Evolutionary conservation across 1,284 basidiomycete species (phyloP), one percentile per base, ranked within the genome.

Genomic region (Melampsora larici-populina): DNA sequence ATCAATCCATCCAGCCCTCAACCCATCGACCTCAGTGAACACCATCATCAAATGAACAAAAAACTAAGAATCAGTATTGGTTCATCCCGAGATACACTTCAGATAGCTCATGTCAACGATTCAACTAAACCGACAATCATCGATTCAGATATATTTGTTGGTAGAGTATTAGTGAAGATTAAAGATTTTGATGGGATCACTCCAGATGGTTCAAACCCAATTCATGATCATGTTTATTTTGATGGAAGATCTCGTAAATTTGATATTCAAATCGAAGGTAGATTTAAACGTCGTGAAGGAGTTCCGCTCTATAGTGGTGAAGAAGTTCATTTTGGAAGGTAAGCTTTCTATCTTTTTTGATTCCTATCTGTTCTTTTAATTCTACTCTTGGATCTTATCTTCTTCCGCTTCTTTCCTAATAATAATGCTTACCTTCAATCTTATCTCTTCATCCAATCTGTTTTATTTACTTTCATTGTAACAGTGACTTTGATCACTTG

Each of bases 261-360:
- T 70, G 83, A 82, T 74, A 85, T 86, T 71, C 82, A 85, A 75
- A 85, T 86, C 78, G 85, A 86, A 73, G 85, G 85, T 8, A 80
- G 84, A 15, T 86, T 85, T 82, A 85, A 85, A 69, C 55, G 36
- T 8, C 64, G 81, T 17, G 55, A 71, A 0, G 81, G 80, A 13
- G 78, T 79, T 33, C 46, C 58, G 64, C 81, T 80, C 7, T 83
- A 83, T 69, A 66, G 74, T 2, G 82, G 80, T 40, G 81, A 82
- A 40, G 82, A 83, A 76, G 71, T 83, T 55, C 78, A 81, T 48
- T 81, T 82, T 40, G 80, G 81, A 62, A 78, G 75, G 75, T 78
- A 64, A 24, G 29, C n/a, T 67, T 31, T 26, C 17, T 17, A 36
- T 48, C 48, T 63, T 15, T 40, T 13, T 8, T 21, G 29, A 24